Evolutionary conservation across 1,139 yeast genomes (phyloP).

Genomic region (Nakaseomyces delphensis): DNA sequence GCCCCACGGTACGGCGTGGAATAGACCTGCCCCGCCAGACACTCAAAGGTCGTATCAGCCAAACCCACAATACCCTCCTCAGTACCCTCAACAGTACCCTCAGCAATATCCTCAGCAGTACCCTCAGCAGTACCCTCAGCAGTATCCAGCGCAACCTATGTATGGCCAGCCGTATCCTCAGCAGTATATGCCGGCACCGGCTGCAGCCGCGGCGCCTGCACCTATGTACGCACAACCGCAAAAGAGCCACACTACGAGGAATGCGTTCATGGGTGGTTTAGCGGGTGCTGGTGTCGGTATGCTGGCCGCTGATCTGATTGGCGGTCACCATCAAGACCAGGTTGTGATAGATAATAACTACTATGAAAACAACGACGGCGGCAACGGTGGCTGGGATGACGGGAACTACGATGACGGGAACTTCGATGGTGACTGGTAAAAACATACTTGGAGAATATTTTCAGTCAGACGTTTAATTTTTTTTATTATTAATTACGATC

Average conservation of each 20-base stretch:
- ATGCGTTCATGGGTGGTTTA: slow-evolving; percentile 38
- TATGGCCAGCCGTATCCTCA: slow-evolving; percentile 9
- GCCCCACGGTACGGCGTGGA: slow-evolving; percentile 52
- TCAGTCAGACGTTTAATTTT: too few species aligned
- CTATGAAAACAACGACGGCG: slow-evolving; percentile 21
- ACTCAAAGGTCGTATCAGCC: slow-evolving; percentile 4
- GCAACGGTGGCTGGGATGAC: slow-evolving; percentile 22
- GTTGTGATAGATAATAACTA: slow-evolving; percentile 29
- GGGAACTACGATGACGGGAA: slow-evolving; percentile 24
- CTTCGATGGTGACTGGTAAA: slow-evolving; percentile 18
- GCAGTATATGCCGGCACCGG: slow-evolving; percentile 12
- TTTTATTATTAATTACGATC: too few species aligned
- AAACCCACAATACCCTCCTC: slow-evolving; percentile 10
- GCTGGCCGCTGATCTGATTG: slow-evolving; percentile 60
- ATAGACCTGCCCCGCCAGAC: slow-evolving; percentile 9
- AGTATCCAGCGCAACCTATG: slow-evolving; percentile 10
- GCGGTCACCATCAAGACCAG: slow-evolving; percentile 23
- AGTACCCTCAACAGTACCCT: slow-evolving; percentile 10
- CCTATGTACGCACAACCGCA: slow-evolving; percentile 27
- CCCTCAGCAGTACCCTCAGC: slow-evolving; percentile 9
- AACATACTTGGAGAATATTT: too few species aligned
- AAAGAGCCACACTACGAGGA: slow-evolving; percentile 20
- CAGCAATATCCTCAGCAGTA: slow-evolving; percentile 8
- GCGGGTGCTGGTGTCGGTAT: slow-evolving; percentile 80
- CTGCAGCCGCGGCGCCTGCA: slow-evolving; percentile 9